Conservation (phyloP, 2,329 filamentous ascomycete genomes). For the Venturia pyrina region DNA sequence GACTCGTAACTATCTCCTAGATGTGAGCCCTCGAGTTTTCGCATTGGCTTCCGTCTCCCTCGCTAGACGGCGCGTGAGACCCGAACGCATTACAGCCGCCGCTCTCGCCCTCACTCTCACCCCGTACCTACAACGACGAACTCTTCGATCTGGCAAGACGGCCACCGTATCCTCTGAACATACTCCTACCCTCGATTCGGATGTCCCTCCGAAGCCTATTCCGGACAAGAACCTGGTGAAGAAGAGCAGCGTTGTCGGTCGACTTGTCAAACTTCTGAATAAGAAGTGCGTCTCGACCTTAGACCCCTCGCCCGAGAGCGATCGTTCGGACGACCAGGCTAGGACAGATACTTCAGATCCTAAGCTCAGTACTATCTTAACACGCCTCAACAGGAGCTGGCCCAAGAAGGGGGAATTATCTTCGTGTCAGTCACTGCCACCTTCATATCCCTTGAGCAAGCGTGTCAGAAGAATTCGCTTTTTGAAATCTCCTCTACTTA, state of each 20-base stretch:
- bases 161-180: background rate
- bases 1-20: background rate
- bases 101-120: background rate
- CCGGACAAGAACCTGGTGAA: background rate
- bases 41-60: conserved; percentile 5
- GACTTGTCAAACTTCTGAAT: background rate
- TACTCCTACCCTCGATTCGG: background rate
- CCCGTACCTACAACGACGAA: background rate
- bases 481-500: background rate
- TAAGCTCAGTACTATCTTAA: background rate
- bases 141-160: too few species aligned
- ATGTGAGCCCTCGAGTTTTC: background rate
- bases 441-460: background rate
- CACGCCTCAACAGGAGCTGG: background rate
- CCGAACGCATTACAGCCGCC: background rate
- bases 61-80: conserved; percentile 1
- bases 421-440: background rate
- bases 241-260: background rate
- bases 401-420: background rate
- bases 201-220: background rate
- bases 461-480: background rate
- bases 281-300: background rate
- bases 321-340: background rate
- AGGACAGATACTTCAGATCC: background rate
- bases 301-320: background rate